phyloP scores from a whole-genome alignment of 2,329 filamentous ascomycete species.

The Sporothrix protearum region DNA sequence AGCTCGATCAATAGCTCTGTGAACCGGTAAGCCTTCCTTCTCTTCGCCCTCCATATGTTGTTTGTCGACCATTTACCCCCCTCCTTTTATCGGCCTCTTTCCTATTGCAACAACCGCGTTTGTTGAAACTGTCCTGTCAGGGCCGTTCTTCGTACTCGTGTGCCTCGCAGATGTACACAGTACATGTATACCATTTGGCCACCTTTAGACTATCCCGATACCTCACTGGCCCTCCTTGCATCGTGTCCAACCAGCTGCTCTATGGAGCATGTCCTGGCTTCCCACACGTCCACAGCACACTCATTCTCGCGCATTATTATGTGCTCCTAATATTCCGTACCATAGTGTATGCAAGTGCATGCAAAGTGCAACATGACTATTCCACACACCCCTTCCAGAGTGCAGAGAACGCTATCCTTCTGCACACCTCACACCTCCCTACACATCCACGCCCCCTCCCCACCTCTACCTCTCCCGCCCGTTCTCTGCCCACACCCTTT shows the following conservation, averaged over 20 bases:
- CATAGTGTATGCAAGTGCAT: neutral
- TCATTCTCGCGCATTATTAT: neutral
- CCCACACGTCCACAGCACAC: neutral
- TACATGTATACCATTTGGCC: too few species aligned
- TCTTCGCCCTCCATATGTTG: neutral
- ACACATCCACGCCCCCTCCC: slow-evolving; percentile 11
- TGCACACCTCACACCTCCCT: slow-evolving; percentile 4
- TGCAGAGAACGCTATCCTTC: slow-evolving; percentile 3
- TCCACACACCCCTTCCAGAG: neutral
- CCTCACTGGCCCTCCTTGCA: neutral
- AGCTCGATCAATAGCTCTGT: neutral
- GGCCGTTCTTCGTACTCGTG: neutral
- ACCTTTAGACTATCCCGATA: neutral
- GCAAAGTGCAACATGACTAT: neutral
- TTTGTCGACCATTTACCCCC: neutral
- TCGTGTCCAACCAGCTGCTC: neutral
- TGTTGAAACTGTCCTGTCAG: neutral
- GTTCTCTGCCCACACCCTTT: slow-evolving; percentile 14
- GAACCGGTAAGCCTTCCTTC: neutral
- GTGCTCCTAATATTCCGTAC: neutral
- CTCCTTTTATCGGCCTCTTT: neutral
- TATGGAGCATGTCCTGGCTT: neutral
- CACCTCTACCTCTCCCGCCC: neutral
- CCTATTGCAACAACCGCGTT: neutral
- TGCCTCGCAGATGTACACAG: neutral